Base-by-base conservation (phyloP, 345 rosid genomes). In the Firmiana major region DNA sequence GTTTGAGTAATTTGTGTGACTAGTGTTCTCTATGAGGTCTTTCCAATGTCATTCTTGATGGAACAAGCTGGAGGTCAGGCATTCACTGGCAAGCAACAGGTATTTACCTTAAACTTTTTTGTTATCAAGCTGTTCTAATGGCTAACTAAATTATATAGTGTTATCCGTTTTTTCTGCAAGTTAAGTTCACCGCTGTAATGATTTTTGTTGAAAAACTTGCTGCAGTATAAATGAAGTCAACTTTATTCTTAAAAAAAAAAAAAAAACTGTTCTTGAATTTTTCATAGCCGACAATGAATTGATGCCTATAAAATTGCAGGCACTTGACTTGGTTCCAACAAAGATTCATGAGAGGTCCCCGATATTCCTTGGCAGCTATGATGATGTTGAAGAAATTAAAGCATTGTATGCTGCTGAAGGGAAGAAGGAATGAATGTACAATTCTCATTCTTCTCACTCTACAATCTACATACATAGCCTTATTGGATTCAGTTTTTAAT, bases 11-110 rank as follows among this genome's bases (percentile, higher is more conserved):
- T 76, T 17, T 81, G 40, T 79, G 71, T 67, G 78, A 38, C n/a
- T 55, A 96, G 98, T 82, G 97, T 93, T 76, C 85, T 96, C 70
- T 96, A 96, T 77, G 99, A 93, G 90, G 98, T 96, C 75, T 93
- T 96, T 79, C 99, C 99, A 2, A 93, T 93, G 99, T 86, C 99
- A 2, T 96, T 93, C 83, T 84, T 93, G 89, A 87, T 93, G 97
- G 99, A 96, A 86, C 90, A 92, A 92, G 98, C 98, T 0, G 99
- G 98, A 73, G 99, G 99, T 63, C 98, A 92, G 82, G 90, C 97
- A 51, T 92, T 96, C 78, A 92, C 97, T 0, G 99, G 99, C 77
- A 86, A 87, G 90, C 80, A 85, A 82, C 88, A 90, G 97, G 99
- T 93, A 90, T 49, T 42, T 6, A 63, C 71, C 49, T 45, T 24